A percentile compares a stretch with the other conserved stretches of the same genome.
Evolutionary conservation across 495 filamentous ascomycete genomes (phyloP).

Genomic region (Aspergillus sclerotiicarbonarius): DNA sequence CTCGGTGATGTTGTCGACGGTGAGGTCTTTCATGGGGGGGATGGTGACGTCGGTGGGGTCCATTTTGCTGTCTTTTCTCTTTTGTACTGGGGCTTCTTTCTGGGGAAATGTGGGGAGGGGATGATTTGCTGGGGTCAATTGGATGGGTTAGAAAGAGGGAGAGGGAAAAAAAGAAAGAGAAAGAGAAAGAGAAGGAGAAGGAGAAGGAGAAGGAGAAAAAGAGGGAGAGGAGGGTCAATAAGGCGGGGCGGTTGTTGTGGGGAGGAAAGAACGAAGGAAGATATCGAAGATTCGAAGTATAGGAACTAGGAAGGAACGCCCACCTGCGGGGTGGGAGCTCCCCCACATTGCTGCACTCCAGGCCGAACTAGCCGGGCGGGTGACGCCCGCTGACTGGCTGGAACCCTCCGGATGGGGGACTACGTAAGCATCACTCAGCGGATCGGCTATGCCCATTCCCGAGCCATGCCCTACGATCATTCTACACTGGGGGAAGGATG

Average conservation of each 20-base stretch:
- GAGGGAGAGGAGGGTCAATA: neutral
- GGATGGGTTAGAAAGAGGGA: constrained; percentile 5
- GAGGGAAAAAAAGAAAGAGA: neutral
- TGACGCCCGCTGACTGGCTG: neutral
- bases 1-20: constrained; percentile 79
- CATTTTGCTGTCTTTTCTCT: constrained; percentile 46
- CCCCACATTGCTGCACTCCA: neutral
- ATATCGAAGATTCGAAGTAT: neutral
- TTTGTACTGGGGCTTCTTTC: neutral
- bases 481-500: too few relatives aligned
- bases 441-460: constrained; percentile 5
- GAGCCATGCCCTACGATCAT: too few relatives aligned
- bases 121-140: neutral
- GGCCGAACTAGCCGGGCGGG: neutral
- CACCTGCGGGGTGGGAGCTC: neutral
- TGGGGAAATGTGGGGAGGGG: neutral
- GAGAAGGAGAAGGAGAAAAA: neutral
- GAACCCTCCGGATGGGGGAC: neutral
- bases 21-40: constrained; percentile 68
- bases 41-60: constrained; percentile 51
- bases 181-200: neutral
- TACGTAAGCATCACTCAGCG: constrained; percentile 5
- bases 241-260: neutral
- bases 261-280: neutral
- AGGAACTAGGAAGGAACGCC: neutral